Conservation (phyloP, 805 yeast genomes). For the Dipodascus albidus region DNA sequence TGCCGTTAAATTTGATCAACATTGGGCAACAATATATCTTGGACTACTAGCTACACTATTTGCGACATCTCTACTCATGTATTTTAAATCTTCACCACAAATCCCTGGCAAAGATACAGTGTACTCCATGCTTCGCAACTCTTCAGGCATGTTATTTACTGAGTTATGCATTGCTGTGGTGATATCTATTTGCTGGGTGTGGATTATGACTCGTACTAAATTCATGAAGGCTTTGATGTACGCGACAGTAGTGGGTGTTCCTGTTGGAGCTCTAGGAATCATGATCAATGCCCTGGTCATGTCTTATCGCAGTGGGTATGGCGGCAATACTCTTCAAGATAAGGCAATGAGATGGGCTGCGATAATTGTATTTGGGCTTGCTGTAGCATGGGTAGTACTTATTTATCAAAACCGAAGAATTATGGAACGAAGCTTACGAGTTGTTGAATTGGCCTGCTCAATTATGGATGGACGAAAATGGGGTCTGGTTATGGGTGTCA, state of each 20-base stretch:
- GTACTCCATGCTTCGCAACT: slow-evolving; percentile 17
- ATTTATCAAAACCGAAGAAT: slow-evolving; percentile 19
- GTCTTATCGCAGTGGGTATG: slow-evolving; percentile 22
- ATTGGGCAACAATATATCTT: slow-evolving; percentile 19
- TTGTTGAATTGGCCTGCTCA: slow-evolving; percentile 26
- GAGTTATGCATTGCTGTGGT: slow-evolving; percentile 17
- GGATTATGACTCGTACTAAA: slow-evolving; percentile 20
- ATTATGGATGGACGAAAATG: slow-evolving; percentile 24
- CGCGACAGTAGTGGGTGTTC: slow-evolving; percentile 19
- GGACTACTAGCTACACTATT: slow-evolving; percentile 18
- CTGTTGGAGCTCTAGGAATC: slow-evolving; percentile 18
- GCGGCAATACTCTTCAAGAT: slow-evolving; percentile 23
- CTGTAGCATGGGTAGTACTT: slow-evolving; percentile 19
- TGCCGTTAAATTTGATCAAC: slow-evolving; percentile 11
- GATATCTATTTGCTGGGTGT: slow-evolving; percentile 13
- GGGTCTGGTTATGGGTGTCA: slow-evolving; percentile 20
- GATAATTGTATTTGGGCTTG: slow-evolving; percentile 18
- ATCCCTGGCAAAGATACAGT: slow-evolving; percentile 21
- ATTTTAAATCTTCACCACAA: slow-evolving; percentile 17
- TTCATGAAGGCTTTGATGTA: slow-evolving; percentile 20
- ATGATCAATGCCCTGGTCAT: slow-evolving; percentile 20
- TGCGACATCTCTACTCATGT: slow-evolving; percentile 21
- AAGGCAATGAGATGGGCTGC: slow-evolving; percentile 23
- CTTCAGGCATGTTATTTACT: slow-evolving; percentile 14
- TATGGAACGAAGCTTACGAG: slow-evolving; percentile 23